phyloP scores from a whole-genome alignment of 306 rosid genomes.

The Citrullus mucosospermus region DNA sequence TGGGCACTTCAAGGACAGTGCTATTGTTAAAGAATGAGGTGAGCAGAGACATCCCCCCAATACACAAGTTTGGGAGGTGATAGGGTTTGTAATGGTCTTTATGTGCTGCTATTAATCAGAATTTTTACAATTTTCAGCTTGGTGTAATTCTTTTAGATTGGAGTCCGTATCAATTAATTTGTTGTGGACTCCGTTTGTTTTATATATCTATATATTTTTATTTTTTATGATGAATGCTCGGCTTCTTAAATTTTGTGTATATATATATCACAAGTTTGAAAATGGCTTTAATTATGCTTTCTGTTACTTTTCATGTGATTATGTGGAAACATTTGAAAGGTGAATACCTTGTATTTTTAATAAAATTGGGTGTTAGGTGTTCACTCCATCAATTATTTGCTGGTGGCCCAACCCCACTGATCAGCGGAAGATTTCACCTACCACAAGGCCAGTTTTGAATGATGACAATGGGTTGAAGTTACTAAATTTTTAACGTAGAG shows the following conservation, averaged over 20 bases:
- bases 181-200: too few species aligned
- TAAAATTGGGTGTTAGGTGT: background rate
- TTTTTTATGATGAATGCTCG: too few species aligned
- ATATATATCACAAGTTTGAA: background rate
- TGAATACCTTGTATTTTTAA: background rate
- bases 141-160: too few species aligned
- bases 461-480: background rate
- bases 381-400: background rate
- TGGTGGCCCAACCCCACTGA: background rate
- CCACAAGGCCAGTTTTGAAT: background rate
- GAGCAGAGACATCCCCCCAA: slow-evolving; percentile 20
- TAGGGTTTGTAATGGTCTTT: too few species aligned
- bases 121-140: too few species aligned
- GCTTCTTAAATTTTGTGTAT: too few species aligned
- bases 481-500: background rate
- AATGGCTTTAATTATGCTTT: background rate
- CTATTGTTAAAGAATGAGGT: slow-evolving; percentile 43
- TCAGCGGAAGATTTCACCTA: background rate
- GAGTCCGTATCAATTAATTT: too few species aligned
- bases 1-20: slow-evolving; percentile 25
- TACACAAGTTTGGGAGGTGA: background rate
- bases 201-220: too few species aligned
- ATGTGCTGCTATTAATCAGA: too few species aligned
- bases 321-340: background rate
- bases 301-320: background rate